Base-by-base conservation (phyloP, 1,284 basidiomycete species). In the Ustilago trichophora region DNA sequence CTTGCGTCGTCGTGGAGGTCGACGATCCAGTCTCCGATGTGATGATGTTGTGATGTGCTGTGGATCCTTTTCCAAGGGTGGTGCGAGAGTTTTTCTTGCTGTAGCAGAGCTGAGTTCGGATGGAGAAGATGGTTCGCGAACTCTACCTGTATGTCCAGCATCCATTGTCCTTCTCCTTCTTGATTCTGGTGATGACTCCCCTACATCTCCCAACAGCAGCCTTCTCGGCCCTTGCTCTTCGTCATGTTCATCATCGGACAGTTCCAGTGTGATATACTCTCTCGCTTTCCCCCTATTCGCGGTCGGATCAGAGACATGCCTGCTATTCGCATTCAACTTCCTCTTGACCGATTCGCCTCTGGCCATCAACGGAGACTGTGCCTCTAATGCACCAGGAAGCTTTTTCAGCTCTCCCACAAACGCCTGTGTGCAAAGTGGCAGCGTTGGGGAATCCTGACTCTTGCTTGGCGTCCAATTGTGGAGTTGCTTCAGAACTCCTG, bases 361-460 rank as follows among this genome's bases (percentile, higher is more conserved):
- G 7, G 49, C 37, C 24, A 68, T 21, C 13, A 68, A 41, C 32
- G 65, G 65, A 22, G 65, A 68, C 36, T 63, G 53, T 11, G 50
- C 45, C 11, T 65, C 48, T 13, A 49, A 26, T 2, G 45, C 56
- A 24, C 49, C 47, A 15, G 66, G 60, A 3, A 70, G 50, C 51
- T 70, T 70, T n/a, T 50, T 52, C 19, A 70, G 50, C 33, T 66
- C 67, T 5, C 67, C 67, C 1, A 70, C 62, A 36, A 70, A 70
- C 5, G 67, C 67, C 29, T 70, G 67, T 33, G 67, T 70, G 27
- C 67, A 60, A 4, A 70, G 36, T 3, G 67, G 67, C 12, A 66
- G 16, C 0, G 54, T 66, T 7, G 67, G 67, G 3, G 67, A 70
- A 3, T 66, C 62, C 24, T 60, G 67, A n/a, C 53, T 51, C 33